These are phyloP conservation scores for Macrolepiota albuminosa DNA, from an alignment of 768 basidiomycete genomes.

Conservation along the genomic window DNA sequence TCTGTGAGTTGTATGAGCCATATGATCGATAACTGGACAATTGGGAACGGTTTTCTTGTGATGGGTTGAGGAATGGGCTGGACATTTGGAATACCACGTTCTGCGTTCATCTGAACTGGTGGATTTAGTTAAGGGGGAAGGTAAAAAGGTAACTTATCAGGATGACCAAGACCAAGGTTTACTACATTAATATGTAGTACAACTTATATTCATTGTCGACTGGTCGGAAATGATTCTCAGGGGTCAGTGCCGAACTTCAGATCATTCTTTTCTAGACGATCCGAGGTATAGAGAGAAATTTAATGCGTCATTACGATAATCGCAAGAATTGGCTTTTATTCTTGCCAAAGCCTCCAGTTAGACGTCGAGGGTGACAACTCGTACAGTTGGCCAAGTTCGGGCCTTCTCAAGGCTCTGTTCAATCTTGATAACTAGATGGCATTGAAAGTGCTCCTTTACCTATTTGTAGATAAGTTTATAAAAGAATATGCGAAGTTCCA, in stretches of 20 bases:
- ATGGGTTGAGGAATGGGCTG: neutral
- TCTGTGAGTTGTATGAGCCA: conserved; percentile 27
- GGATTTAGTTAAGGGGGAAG: neutral
- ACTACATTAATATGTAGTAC: neutral
- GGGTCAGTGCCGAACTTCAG: neutral
- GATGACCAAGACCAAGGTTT: neutral
- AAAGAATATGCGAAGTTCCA: neutral
- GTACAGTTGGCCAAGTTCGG: neutral
- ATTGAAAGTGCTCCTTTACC: neutral
- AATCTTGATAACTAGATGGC: neutral
- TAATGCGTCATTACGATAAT: neutral
- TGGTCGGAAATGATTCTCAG: neutral
- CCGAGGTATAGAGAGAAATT: neutral
- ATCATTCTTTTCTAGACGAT: neutral
- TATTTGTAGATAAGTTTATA: neutral
- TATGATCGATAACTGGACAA: conserved; percentile 28
- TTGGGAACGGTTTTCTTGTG: conserved; percentile 25
- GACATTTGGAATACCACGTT: neutral
- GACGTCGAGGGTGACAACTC: neutral
- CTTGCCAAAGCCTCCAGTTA: too few relatives aligned
- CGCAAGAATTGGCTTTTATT: neutral
- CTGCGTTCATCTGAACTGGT: neutral
- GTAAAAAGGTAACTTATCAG: neutral
- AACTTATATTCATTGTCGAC: neutral
- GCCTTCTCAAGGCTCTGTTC: neutral